These are phyloP conservation scores for Fusarium paranaense DNA, from an alignment of 2,329 filamentous ascomycete species.

Conservation along the genomic window DNA sequence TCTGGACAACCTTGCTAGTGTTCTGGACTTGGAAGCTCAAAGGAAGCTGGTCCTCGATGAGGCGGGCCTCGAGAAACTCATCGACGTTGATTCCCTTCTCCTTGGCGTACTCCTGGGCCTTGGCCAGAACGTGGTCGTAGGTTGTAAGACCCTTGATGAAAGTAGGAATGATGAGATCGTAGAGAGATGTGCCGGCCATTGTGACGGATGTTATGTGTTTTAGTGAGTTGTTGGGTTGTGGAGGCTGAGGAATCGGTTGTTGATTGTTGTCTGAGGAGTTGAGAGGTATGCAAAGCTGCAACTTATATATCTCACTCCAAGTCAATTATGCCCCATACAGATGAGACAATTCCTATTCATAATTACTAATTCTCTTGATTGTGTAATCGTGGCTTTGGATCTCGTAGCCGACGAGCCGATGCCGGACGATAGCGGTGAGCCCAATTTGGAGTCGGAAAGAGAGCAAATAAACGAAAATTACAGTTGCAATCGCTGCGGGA, in stretches of 20 bases:
- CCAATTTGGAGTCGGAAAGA: neutral
- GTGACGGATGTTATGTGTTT: neutral
- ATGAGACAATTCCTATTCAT: neutral
- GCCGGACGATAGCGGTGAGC: neutral
- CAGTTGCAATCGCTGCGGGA: neutral
- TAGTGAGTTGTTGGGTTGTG: neutral
- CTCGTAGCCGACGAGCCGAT: neutral
- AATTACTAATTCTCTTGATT: neutral
- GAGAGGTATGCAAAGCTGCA: neutral
- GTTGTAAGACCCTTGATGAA: constrained; percentile 25
- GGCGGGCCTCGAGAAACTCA: constrained; percentile 19
- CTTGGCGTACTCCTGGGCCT: constrained; percentile 37
- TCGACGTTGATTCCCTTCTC: constrained; percentile 30
- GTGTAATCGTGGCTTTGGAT: constrained; percentile 1
- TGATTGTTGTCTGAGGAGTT: neutral
- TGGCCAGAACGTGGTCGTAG: constrained; percentile 29
- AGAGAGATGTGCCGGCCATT: constrained; percentile 26
- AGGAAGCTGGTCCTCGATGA: constrained; percentile 35
- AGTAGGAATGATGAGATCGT: constrained; percentile 30
- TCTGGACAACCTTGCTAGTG: constrained; percentile 23
- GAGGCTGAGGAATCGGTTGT: neutral
- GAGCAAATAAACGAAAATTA: neutral
- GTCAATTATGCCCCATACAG: neutral
- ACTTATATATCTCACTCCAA: neutral
- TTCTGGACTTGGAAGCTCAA: constrained; percentile 37